Evolutionary conservation across 2,329 filamentous ascomycete genomes (phyloP), one percentile per base, ranked within the genome.

Genomic region (Fusarium sp.): DNA sequence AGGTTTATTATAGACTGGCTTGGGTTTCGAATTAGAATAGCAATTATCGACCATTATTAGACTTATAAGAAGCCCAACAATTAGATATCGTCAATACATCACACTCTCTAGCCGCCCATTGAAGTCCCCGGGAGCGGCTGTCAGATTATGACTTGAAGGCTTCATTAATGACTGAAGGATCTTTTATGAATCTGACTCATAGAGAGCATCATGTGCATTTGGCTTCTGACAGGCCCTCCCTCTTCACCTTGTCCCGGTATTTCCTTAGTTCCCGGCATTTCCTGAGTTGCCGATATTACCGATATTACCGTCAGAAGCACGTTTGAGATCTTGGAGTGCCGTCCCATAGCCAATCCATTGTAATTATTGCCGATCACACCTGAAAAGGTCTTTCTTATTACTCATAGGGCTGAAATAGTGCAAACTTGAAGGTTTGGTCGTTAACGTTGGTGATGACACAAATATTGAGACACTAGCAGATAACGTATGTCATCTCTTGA

Each of bases 241-340:
- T 40, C 20, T 11, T 8, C 13, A n/a, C n/a, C n/a, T n/a, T 39
- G 21, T 39, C 18, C 36, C 45, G 45, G 8, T 17, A 14, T 29
- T 47, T 1, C 60, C 59, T 46, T 39, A 4, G 4, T 14, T 51
- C 9, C 60, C 60, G 51, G 25, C 6, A 42, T 58, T 29, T 31
- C 58, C 60, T 33, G 2, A 7, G 7, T 58, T 63, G 18, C 60
- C 60, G 51, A n/a, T 46, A 20, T 52, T 37, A 5, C 60, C 60
- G 58, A 23, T 3, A 29, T 42, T 46, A 5, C 60, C 60, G 52
- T 0, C 2, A 4, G 7, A 13, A 14, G 10, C n/a, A 11, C 6
- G 11, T 18, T 45, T 13, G 21, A 11, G 2, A 8, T 13, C 13
- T 6, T 25, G 4, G 6, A 18, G 23, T 20, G 25, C 27, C 18